These are phyloP conservation scores for Xylariales sp. DNA, from an alignment of 2,329 filamentous ascomycete genomes.

Conservation along the genomic window DNA sequence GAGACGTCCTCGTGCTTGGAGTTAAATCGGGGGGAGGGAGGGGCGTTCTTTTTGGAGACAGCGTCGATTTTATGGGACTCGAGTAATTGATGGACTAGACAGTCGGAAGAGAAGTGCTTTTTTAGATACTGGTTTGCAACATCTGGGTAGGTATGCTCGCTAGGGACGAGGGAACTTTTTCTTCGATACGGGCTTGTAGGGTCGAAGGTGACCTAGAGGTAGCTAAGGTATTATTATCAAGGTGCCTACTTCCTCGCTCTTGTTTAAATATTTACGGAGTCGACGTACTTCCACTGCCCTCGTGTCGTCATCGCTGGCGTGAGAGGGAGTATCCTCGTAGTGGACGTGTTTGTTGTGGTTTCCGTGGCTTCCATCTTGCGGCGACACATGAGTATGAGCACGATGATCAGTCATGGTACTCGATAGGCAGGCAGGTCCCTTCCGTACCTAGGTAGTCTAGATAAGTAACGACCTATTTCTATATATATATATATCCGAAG, in stretches of 20 bases:
- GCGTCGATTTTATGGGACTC: slow-evolving; percentile 62
- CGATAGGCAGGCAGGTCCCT: background rate
- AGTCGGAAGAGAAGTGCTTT: slow-evolving; percentile 61
- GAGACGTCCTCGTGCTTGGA: slow-evolving; percentile 42
- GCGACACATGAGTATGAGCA: slow-evolving; percentile 23
- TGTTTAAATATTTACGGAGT: background rate
- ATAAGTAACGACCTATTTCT: background rate
- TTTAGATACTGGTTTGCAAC: slow-evolving; percentile 49
- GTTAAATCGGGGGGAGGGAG: slow-evolving; percentile 34
- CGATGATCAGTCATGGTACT: slow-evolving; percentile 35
- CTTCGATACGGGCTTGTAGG: slow-evolving; percentile 69
- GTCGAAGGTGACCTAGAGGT: slow-evolving; percentile 69
- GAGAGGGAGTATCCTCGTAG: slow-evolving; percentile 56
- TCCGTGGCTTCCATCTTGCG: slow-evolving; percentile 37
- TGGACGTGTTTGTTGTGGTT: slow-evolving; percentile 47
- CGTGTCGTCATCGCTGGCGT: slow-evolving; percentile 64
- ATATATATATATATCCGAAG: background rate
- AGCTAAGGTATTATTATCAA: background rate
- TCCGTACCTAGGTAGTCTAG: too few relatives aligned
- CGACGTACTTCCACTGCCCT: slow-evolving; percentile 62
- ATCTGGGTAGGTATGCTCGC: slow-evolving; percentile 57
- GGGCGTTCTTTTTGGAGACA: slow-evolving; percentile 39
- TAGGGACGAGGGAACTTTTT: slow-evolving; percentile 72
- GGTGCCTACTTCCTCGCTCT: slow-evolving; percentile 2
- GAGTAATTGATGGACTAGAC: slow-evolving; percentile 73